Evolutionary conservation across 2,329 filamentous ascomycete genomes (phyloP).

Genomic region (Endocalyx cinctus): DNA sequence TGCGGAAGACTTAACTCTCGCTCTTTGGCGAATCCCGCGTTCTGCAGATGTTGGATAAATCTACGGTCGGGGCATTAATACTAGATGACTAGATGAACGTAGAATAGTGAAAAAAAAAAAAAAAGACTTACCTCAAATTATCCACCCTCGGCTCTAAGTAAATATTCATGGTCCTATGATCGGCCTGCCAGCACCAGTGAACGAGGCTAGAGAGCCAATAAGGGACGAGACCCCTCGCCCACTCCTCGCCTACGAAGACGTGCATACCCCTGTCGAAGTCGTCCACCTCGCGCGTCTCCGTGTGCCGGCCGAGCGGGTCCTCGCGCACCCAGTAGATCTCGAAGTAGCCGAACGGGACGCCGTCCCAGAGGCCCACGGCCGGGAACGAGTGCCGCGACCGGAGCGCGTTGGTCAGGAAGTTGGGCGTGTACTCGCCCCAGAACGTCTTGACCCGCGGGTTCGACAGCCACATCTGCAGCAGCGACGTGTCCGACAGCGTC

Average conservation of each 20-base stretch:
- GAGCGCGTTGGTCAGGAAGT: conserved; percentile 65
- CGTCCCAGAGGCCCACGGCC: conserved; percentile 89
- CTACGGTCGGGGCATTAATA: too few relatives aligned
- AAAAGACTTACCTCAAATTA: conserved; percentile 67
- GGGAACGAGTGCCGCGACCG: conserved; percentile 76
- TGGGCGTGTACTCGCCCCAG: conserved; percentile 67
- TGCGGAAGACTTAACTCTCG: conserved; percentile 83
- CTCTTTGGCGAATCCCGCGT: conserved; percentile 79
- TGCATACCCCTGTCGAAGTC: conserved; percentile 90
- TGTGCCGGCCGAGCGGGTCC: conserved; percentile 67
- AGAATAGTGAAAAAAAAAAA: conserved; percentile 1
- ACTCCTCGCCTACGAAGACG: conserved; percentile 85
- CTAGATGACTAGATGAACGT: too few relatives aligned
- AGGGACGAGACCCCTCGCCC: conserved; percentile 77
- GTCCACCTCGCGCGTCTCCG: conserved; percentile 59
- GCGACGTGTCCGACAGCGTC: conserved; percentile 45
- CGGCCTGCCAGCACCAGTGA: conserved; percentile 77
- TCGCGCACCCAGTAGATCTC: conserved; percentile 99
- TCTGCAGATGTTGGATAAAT: conserved; percentile 56
- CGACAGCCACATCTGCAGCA: conserved; percentile 86
- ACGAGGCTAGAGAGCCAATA: conserved; percentile 81
- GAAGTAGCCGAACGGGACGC: conserved; percentile 93
- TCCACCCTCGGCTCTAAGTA: conserved; percentile 88
- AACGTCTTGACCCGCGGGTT: conserved; percentile 77
- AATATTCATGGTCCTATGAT: conserved; percentile 76